Evolutionary conservation across 208 protist genomes (phyloP).

Genomic region (Naegleria gruberi): DNA sequence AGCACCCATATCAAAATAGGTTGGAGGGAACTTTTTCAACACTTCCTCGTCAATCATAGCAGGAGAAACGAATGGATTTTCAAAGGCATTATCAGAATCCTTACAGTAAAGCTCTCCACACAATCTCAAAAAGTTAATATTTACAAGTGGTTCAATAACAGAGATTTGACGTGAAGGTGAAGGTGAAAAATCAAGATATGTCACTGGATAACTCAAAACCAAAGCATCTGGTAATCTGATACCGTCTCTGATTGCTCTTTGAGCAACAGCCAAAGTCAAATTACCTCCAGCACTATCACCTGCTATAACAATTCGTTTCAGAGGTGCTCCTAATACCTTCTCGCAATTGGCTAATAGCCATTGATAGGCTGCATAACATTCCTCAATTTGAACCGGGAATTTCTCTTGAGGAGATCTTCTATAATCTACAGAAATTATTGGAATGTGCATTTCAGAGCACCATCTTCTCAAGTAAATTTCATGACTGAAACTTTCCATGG

Average conservation of each 20-base stretch:
- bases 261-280: not conserved
- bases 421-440: constrained; percentile 31
- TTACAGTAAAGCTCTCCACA: not conserved
- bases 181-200: not conserved
- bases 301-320: constrained; percentile 19
- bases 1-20: not conserved
- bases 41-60: not conserved
- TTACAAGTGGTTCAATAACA: constrained; percentile 21
- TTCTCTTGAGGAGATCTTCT: constrained; percentile 19
- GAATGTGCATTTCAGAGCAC: not conserved
- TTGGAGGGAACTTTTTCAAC: constrained; percentile 1
- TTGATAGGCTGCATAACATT: constrained; percentile 30
- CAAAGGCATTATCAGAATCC: not conserved
- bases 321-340: not conserved
- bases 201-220: constrained; percentile 9
- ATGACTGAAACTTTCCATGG: constrained; percentile 21
- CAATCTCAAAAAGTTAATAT: constrained; percentile 8
- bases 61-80: constrained; percentile 14
- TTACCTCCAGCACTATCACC: constrained; percentile 36
- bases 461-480: constrained; percentile 23
- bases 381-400: constrained; percentile 27
- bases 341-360: constrained; percentile 24
- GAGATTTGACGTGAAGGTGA: not conserved
- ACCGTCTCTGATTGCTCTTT: constrained; percentile 13
- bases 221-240: constrained; percentile 16